Base-by-base conservation (phyloP, 1,284 basidiomycete species). In the Ceratobasidium sp. region DNA sequence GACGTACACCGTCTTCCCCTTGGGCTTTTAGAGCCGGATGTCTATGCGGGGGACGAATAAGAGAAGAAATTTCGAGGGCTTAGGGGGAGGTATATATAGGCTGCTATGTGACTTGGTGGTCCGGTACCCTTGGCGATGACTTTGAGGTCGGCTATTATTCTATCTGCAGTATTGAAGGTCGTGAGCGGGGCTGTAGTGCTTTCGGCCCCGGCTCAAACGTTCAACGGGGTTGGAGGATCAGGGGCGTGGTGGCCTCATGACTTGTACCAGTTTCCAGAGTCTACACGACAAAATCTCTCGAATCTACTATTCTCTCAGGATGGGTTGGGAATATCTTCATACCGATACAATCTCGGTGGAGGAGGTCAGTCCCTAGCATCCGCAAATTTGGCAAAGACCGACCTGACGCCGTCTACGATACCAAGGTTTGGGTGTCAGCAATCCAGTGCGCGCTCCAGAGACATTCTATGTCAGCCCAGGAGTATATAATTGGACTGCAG, bases 211-310 rank as follows among this genome's bases (percentile, higher is more conserved):
- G 76, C 78, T 19, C 82, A 82, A 73, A 79, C 79, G 1, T 79
- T 82, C 62, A 75, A 77, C 33, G 81, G 82, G 14, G 78, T 82
- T 29, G 80, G 80, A 19, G 85, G 84, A 4, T 85, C 84, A 17
- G 85, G 85, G 7, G 85, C 84, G 7, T 86, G 85, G 85, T 86
- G 85, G 85, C 84, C 84, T 9, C 82, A 82, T 66, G 85, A 86
- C 75, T 78, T 86, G 9, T 84, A 80, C 78, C 76, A 82, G 45
- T 86, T 85, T 77, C 85, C 85, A 1, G 82, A 84, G 53, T 78
- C 80, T 14, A 80, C 81, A 33, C 81, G 83, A 41, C 82, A 84
- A 65, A 84, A 85, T 59, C 80, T 86, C 33, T 84, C 85, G 0
- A 75, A 81, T 8, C 79, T 86, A 15, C 81, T 86, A 27, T 86